Evolutionary conservation across 768 basidiomycete genomes (phyloP).

Genomic region (Amanita brunnescens): DNA sequence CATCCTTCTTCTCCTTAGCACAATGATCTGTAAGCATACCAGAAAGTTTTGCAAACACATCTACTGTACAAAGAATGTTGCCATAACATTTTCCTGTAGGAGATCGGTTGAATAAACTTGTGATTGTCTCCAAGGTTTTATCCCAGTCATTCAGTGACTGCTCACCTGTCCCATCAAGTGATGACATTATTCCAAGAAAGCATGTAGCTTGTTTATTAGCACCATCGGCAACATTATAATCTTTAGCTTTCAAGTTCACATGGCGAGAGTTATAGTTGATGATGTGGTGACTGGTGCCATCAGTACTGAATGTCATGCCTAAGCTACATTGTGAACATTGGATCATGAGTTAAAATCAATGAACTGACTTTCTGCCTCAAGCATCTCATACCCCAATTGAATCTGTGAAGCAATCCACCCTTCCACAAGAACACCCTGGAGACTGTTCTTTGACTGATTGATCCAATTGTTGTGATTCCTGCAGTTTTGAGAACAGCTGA

Average conservation of each 20-base stretch:
- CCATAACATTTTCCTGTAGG: slow-evolving; percentile 15
- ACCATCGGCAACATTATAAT: slow-evolving; percentile 5
- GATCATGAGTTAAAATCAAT: background rate
- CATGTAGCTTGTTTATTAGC: slow-evolving; percentile 4
- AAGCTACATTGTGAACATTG: slow-evolving; percentile 9
- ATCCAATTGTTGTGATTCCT: slow-evolving; percentile 11
- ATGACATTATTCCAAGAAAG: slow-evolving; percentile 10
- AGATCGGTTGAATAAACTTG: slow-evolving; percentile 14
- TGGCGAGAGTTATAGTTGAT: slow-evolving; percentile 11
- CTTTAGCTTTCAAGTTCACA: slow-evolving; percentile 12
- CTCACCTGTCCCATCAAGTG: background rate
- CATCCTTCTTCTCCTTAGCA: slow-evolving; percentile 22
- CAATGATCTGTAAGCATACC: slow-evolving; percentile 17
- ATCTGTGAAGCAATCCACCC: slow-evolving; percentile 17
- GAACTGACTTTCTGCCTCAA: slow-evolving; percentile 9
- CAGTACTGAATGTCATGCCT: slow-evolving; percentile 9
- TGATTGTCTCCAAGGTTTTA: slow-evolving; percentile 8
- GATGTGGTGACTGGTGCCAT: slow-evolving; percentile 9
- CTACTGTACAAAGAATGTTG: slow-evolving; percentile 8
- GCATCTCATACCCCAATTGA: slow-evolving; percentile 16
- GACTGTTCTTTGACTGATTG: slow-evolving; percentile 10
- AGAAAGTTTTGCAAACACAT: slow-evolving; percentile 10
- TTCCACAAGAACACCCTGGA: slow-evolving; percentile 11
- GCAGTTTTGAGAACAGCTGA: slow-evolving; percentile 10
- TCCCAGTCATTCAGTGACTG: slow-evolving; percentile 15